Evolutionary conservation across 1,139 yeast species (phyloP), one percentile per base, ranked within the genome.

Genomic region (Lodderomyces elongisporus): DNA sequence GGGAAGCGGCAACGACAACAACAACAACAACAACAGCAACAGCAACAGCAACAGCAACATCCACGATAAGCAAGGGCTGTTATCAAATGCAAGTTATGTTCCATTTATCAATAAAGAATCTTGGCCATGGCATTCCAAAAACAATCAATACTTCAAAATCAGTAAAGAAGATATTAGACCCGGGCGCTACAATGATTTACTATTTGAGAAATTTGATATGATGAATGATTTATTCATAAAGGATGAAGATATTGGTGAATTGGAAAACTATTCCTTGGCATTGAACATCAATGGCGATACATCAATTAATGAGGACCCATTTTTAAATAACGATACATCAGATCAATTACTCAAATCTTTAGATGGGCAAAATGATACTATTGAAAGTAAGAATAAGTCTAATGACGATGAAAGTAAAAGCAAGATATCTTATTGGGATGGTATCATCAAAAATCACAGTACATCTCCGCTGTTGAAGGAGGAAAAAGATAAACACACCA

Each of bases 81-180:
- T 37, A 10, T 25, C 18, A 7, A 27, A 26, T 2, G 27, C 38
- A 3, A 30, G 43, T 5, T 48, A 52, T 15, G 31, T 59, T 3
- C 67, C 69, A 1, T 59, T 39, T 38, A 47, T 48, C 28, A 66
- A 63, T 39, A 62, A 60, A 34, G 62, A 57, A 13, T 39, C 62
- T 0, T 43, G 66, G 34, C 40, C 58, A 2, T 68, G 73, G 73
- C 51, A 52, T 34, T 49, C 52, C 14, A 47, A 68, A 31, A 38
- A 44, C 4, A 47, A 47, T 13, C 38, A 44, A 30, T 55, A 56
- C 35, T 59, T 29, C 17, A 32, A 22, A 7, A 17, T 32, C 4
- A 25, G 23, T 22, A 30, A 32, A 16, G 14, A 28, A n/a, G 38
- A 31, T 17, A 14, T 26, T 5, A 30, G 14, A 18, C 36, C 39